Base-by-base conservation (phyloP, 2,329 filamentous ascomycete species). In the Hypoxylon sp. region DNA sequence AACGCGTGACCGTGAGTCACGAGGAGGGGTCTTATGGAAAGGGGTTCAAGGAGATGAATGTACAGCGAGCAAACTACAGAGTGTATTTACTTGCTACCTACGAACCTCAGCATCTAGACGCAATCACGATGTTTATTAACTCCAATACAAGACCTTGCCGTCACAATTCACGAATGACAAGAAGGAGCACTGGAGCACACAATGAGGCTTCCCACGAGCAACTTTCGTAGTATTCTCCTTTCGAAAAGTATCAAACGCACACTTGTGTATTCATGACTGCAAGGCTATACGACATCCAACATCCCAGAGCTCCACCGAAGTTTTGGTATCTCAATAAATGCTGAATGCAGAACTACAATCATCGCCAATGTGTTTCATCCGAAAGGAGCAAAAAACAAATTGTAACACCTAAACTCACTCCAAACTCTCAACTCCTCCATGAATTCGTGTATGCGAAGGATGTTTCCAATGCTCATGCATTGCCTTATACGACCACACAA, bases 291-390 rank as follows among this genome's bases (percentile, higher is more conserved):
- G 1, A 23, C 23, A 13, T 30, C 25, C 14, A 41, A n/a, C 34
- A 25, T 41, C 50, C 13, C 2, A n/a, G 11, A 11, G 17, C n/a
- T 25, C 36, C 45, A 17, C 25, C 25, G 25, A 7, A 56, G 6
- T 56, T 48, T 51, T 63, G 60, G 53, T 53, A 64, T 59, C 63
- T 57, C 57, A 60, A 45, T 23, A 45, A 56, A 56, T 55, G 51
- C 51, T n/a, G 36, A 32, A 45, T 57, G 32, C 34, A 51, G 53
- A 46, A 21, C 17, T 19, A 28, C 23, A 23, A 25, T 19, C 17
- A 23, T 28, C 14, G 30, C 10, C 13, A 61, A 51, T n/a, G 21
- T 52, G 56, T 45, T 28, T 50, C 14, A 25, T 17, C 52, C 45
- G 52, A 10, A 32, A 32, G 34, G 6, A 43, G 25, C 19, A 23